phyloP scores from a whole-genome alignment of 164 flowering plant species.

The Brasenia schreberi region DNA sequence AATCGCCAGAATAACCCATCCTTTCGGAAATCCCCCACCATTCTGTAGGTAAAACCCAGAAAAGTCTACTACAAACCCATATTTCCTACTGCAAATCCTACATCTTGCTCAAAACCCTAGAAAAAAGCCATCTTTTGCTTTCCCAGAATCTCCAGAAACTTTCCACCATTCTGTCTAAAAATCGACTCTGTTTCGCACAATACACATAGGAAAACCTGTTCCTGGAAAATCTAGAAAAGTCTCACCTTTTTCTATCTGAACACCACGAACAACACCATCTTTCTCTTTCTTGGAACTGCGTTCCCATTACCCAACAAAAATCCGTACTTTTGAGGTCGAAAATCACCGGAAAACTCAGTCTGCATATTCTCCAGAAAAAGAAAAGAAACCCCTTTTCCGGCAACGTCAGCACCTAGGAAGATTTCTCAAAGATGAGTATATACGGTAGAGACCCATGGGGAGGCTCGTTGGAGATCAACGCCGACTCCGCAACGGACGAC shows the following conservation, averaged over 20 bases:
- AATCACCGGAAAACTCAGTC: background rate
- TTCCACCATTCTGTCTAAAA: too few relatives aligned
- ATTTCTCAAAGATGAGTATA: constrained; percentile 17
- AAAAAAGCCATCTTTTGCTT: too few relatives aligned
- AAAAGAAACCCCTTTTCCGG: background rate
- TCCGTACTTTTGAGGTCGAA: background rate
- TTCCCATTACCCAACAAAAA: background rate
- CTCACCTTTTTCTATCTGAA: background rate
- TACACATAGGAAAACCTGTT: too few relatives aligned
- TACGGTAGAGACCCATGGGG: constrained; percentile 97
- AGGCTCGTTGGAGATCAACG: constrained; percentile 75
- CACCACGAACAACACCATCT: background rate
- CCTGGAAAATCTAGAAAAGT: background rate
- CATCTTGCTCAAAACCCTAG: too few relatives aligned
- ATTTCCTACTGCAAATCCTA: too few relatives aligned
- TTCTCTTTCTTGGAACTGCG: background rate
- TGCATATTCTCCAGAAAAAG: background rate
- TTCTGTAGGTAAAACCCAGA: too few relatives aligned
- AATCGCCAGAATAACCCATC: too few relatives aligned
- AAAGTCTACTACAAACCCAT: too few relatives aligned
- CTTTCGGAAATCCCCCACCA: too few relatives aligned
- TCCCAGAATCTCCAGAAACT: too few relatives aligned
- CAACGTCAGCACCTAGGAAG: background rate
- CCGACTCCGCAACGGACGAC: constrained; percentile 93
- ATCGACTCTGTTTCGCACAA: too few relatives aligned